Conservation (phyloP, 1,284 basidiomycete genomes). For the Ustilago curta region DNA sequence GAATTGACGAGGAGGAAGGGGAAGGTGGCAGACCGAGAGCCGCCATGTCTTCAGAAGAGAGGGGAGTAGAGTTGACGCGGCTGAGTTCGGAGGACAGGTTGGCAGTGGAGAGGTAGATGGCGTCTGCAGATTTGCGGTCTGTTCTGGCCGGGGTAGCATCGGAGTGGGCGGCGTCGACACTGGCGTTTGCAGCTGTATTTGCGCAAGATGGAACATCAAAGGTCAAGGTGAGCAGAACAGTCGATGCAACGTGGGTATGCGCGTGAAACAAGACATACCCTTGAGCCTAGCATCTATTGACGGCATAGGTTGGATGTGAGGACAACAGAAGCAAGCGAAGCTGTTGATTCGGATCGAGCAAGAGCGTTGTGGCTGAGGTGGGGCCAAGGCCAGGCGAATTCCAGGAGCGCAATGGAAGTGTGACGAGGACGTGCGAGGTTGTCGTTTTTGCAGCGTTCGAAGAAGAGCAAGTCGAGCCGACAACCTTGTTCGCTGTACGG, state of each 20-base stretch:
- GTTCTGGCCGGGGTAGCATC: conserved; percentile 14
- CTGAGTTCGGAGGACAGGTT: conserved; percentile 36
- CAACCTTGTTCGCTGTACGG: no score
- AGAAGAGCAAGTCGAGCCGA: no score
- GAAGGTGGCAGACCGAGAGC: conserved; percentile 26
- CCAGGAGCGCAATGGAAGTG: no score
- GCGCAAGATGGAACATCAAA: not conserved
- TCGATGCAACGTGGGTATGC: not conserved
- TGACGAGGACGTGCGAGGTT: no score
- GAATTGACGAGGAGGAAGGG: conserved; percentile 1
- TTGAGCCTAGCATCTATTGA: conserved; percentile 42
- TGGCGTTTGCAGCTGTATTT: conserved; percentile 24
- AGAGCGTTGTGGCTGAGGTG: not conserved
- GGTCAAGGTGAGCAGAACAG: not conserved
- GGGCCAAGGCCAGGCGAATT: not conserved
- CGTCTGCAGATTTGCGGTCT: conserved; percentile 50
- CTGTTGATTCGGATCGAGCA: not conserved
- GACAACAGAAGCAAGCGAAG: not conserved
- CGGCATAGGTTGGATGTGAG: conserved; percentile 22
- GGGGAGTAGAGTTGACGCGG: conserved; percentile 47
- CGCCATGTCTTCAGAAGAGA: conserved; percentile 30
- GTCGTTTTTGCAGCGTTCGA: no score
- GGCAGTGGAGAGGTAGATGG: conserved; percentile 35
- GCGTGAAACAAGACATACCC: conserved; percentile 11
- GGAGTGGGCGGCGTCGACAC: conserved; percentile 11